Evolutionary conservation across 1,284 basidiomycete species (phyloP).

Genomic region (Coriolopsis trogii): DNA sequence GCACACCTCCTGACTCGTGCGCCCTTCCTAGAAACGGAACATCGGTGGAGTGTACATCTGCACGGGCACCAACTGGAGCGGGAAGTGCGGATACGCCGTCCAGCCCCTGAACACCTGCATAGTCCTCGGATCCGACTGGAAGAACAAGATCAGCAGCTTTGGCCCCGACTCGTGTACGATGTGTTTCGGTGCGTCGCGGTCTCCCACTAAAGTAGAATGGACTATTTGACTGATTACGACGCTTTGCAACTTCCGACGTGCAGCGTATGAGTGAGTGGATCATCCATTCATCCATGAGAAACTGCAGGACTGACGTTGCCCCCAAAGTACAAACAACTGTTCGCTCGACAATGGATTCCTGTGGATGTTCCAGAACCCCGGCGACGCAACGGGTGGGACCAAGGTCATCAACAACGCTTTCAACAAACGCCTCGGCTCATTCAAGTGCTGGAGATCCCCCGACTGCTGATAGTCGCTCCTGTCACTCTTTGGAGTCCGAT

Average conservation of each 20-base stretch:
- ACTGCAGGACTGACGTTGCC: too few species aligned
- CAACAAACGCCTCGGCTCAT: conserved; percentile 5
- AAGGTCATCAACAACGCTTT: conserved; percentile 3
- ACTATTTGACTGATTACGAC: too few species aligned
- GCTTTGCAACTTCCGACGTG: too few species aligned
- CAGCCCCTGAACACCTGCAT: conserved; percentile 8
- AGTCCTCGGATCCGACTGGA: conserved; percentile 8
- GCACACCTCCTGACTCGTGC: neutral
- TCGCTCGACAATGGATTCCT: neutral
- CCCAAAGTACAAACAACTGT: neutral
- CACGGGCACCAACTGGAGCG: conserved; percentile 18
- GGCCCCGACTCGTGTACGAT: conserved; percentile 7
- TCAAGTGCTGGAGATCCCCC: conserved; percentile 8
- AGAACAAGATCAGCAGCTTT: conserved; percentile 7
- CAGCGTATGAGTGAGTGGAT: neutral
- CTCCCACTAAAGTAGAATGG: too few species aligned
- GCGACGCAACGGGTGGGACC: conserved; percentile 8
- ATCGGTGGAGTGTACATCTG: conserved; percentile 16
- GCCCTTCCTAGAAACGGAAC: neutral
- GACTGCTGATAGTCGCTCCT: too few species aligned
- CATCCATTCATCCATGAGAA: neutral
- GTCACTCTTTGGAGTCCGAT: too few species aligned
- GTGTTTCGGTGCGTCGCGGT: neutral
- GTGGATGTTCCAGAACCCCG: conserved; percentile 13
- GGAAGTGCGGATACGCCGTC: conserved; percentile 11